phyloP scores from a whole-genome alignment of 2,329 filamentous ascomycete species.

The Colletotrichum sublineola region DNA sequence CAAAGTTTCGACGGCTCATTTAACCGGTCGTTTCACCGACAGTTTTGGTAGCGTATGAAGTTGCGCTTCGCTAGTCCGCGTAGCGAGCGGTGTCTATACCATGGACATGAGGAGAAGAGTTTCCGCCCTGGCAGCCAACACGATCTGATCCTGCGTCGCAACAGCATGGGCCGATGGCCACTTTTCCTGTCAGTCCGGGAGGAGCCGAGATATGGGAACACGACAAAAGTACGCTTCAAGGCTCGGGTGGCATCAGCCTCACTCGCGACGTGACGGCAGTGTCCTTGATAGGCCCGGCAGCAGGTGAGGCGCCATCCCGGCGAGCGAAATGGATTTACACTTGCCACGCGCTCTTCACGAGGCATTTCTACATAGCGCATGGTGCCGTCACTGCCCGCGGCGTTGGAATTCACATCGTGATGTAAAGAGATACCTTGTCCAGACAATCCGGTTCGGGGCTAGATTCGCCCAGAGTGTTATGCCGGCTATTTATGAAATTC shows the following conservation, averaged over 20 bases:
- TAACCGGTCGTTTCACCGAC: constrained; percentile 25
- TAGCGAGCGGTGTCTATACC: neutral
- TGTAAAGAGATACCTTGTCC: neutral
- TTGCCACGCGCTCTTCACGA: neutral
- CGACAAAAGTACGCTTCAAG: neutral
- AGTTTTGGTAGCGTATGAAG: neutral
- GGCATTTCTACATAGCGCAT: too few species aligned
- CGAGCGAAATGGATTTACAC: neutral
- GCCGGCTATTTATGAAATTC: neutral
- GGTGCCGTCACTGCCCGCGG: neutral
- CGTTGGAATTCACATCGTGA: neutral
- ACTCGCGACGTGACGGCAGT: neutral
- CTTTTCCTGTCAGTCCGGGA: constrained; percentile 34
- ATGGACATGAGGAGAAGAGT: neutral
- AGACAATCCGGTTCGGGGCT: neutral
- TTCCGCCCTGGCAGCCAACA: constrained; percentile 27
- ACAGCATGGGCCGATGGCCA: constrained; percentile 31
- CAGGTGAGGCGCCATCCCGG: constrained; percentile 19
- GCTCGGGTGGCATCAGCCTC: neutral
- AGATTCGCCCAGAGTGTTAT: neutral
- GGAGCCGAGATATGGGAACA: constrained; percentile 12
- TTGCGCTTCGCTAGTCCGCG: neutral
- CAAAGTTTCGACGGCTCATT: neutral
- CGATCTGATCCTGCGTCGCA: constrained; percentile 22
- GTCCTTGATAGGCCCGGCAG: neutral